These are phyloP conservation scores for Leccinum barrowsii DNA, from an alignment of 768 basidiomycete genomes.

Conservation along the genomic window DNA sequence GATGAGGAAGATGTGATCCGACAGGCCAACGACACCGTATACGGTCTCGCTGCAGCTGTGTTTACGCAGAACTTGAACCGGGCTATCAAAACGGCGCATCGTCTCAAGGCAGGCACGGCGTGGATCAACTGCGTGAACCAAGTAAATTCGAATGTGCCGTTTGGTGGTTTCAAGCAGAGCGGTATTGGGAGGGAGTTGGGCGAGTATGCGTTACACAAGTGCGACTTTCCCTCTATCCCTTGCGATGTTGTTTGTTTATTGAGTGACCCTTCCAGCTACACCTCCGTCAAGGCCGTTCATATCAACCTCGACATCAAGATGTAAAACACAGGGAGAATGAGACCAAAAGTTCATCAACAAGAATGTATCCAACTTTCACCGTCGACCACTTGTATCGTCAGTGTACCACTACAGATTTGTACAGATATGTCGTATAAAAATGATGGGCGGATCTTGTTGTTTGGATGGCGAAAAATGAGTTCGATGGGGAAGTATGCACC, in stretches of 20 bases:
- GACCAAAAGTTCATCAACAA: neutral
- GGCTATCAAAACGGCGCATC: slow-evolving; percentile 69
- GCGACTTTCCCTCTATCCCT: slow-evolving; percentile 18
- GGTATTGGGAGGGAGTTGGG: slow-evolving; percentile 82
- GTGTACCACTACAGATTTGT: neutral
- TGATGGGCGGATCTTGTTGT: neutral
- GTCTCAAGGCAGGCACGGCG: slow-evolving; percentile 75
- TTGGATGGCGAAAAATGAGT: neutral
- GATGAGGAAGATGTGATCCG: slow-evolving; percentile 61
- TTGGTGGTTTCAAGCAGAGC: slow-evolving; percentile 83
- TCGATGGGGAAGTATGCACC: neutral
- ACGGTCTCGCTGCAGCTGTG: slow-evolving; percentile 85
- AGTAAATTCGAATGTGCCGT: slow-evolving; percentile 49
- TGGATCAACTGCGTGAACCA: slow-evolving; percentile 50
- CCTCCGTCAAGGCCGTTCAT: slow-evolving; percentile 30
- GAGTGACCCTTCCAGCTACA: slow-evolving; percentile 12
- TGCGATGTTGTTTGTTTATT: neutral
- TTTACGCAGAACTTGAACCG: slow-evolving; percentile 78
- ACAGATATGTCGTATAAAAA: neutral
- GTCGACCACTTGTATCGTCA: neutral
- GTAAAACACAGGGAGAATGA: slow-evolving; percentile 2
- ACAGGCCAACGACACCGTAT: slow-evolving; percentile 82
- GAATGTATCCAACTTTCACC: neutral
- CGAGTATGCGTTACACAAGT: slow-evolving; percentile 65
- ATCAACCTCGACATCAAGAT: slow-evolving; percentile 43